Percentiles rank a stretch among this genome's conserved stretches.
Conservation (phyloP, 768 basidiomycete species). For the Leccinum olivaceopallidum region DNA sequence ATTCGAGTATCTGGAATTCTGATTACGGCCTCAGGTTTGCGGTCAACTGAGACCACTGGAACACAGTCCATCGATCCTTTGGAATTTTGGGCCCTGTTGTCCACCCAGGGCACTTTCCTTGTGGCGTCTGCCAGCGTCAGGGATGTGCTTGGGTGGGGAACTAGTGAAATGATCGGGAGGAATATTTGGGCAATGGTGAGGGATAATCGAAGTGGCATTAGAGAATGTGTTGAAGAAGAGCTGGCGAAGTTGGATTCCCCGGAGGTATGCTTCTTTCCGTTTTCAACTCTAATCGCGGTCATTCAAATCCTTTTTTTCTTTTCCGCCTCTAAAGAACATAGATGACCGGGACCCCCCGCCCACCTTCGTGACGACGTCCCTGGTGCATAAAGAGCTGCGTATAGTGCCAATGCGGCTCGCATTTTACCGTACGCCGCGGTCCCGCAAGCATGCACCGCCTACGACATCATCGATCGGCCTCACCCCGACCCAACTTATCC, state of each 20-base stretch:
- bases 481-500: constrained; percentile 13
- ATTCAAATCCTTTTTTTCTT: neutral
- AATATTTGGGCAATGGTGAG: constrained; percentile 41
- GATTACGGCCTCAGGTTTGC: constrained; percentile 8
- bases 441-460: constrained; percentile 1
- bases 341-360: constrained; percentile 16
- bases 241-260: constrained; percentile 23
- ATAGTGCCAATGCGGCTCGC: constrained; percentile 33
- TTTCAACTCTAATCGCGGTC: neutral
- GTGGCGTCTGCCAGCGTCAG: constrained; percentile 49
- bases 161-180: constrained; percentile 53
- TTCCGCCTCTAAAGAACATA: neutral
- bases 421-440: constrained; percentile 38
- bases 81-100: constrained; percentile 58
- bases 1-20: neutral
- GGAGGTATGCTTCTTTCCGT: constrained; percentile 15
- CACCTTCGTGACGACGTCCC: constrained; percentile 26
- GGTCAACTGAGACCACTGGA: neutral
- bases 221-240: constrained; percentile 29
- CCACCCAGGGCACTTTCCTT: constrained; percentile 46
- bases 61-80: constrained; percentile 9
- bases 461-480: constrained; percentile 1
- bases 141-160: constrained; percentile 67
- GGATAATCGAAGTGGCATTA: constrained; percentile 18
- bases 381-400: constrained; percentile 42